phyloP scores from a whole-genome alignment of 2,329 filamentous ascomycete genomes.

The Aspergillus carbonarius region DNA sequence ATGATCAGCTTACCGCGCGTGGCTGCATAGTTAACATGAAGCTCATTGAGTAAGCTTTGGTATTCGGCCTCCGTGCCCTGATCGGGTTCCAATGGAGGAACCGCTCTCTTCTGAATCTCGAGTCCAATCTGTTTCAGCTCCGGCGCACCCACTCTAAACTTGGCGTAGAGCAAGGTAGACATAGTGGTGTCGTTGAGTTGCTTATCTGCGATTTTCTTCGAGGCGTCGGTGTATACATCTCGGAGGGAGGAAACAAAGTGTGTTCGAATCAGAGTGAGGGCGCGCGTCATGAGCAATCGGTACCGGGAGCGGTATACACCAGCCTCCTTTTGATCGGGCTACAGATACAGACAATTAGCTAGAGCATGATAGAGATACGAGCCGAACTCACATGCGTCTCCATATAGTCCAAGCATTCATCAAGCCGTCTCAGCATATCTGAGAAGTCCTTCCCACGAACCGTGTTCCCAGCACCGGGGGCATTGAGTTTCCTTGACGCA shows the following conservation, averaged over 20 bases:
- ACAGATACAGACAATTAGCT: conserved; percentile 7
- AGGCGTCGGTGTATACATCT: conserved; percentile 62
- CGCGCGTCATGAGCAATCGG: conserved; percentile 71
- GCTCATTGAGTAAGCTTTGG: conserved; percentile 63
- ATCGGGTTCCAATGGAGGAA: conserved; percentile 59
- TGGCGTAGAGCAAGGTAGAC: conserved; percentile 69
- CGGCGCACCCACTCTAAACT: conserved; percentile 66
- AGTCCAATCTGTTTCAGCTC: conserved; percentile 65
- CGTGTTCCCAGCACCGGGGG: conserved; percentile 80
- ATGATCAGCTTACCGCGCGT: conserved; percentile 59
- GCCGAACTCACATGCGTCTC: conserved; percentile 66
- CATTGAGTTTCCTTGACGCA: conserved; percentile 85
- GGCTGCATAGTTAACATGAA: conserved; percentile 63
- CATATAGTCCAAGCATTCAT: conserved; percentile 93
- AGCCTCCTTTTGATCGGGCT: conserved; percentile 83
- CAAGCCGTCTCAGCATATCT: conserved; percentile 82
- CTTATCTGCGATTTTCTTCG: conserved; percentile 63
- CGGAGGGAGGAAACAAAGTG: conserved; percentile 64
- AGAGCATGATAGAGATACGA: neutral
- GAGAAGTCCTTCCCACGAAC: conserved; percentile 82
- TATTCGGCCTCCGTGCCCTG: conserved; percentile 62
- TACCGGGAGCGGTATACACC: conserved; percentile 87
- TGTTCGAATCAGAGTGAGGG: conserved; percentile 65
- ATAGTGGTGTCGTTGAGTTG: conserved; percentile 70
- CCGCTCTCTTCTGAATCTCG: conserved; percentile 66